Conservation (phyloP, 2,329 filamentous ascomycete species). For the Kalmusia sp. region DNA sequence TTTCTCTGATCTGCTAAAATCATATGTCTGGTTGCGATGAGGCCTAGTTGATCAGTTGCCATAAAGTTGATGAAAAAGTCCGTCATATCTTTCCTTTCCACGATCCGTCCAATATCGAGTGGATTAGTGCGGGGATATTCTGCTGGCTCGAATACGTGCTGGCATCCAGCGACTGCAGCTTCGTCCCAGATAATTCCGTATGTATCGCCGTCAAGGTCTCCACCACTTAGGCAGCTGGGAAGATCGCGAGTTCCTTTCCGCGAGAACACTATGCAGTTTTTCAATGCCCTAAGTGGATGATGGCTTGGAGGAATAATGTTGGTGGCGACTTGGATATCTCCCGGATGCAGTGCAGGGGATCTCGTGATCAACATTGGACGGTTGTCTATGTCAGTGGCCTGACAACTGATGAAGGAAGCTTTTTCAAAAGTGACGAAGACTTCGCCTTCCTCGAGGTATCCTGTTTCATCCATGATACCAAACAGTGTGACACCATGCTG, state of each 20-base stretch:
- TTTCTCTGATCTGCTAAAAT: constrained; percentile 46
- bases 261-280: constrained; percentile 82
- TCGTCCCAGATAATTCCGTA: constrained; percentile 81
- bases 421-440: constrained; percentile 54
- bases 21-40: constrained; percentile 51
- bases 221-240: constrained; percentile 79
- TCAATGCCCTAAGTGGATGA: constrained; percentile 67
- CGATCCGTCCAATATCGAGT: constrained; percentile 65
- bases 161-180: constrained; percentile 51
- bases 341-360: constrained; percentile 82
- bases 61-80: constrained; percentile 73
- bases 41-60: constrained; percentile 52
- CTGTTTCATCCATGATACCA: constrained; percentile 82
- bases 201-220: constrained; percentile 83
- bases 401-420: background rate
- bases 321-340: constrained; percentile 73
- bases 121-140: constrained; percentile 71
- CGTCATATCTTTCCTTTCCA: constrained; percentile 72
- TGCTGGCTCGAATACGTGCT: constrained; percentile 62
- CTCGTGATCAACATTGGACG: constrained; percentile 70
- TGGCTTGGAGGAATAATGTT: constrained; percentile 65
- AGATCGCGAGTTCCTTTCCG: constrained; percentile 74
- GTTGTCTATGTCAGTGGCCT: constrained; percentile 26
- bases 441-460: constrained; percentile 68
- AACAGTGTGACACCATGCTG: constrained; percentile 74